Percentiles rank a stretch among this genome's conserved stretches.
Evolutionary conservation across 768 basidiomycete genomes (phyloP).

Genomic region (Pleurotus pulmonarius): DNA sequence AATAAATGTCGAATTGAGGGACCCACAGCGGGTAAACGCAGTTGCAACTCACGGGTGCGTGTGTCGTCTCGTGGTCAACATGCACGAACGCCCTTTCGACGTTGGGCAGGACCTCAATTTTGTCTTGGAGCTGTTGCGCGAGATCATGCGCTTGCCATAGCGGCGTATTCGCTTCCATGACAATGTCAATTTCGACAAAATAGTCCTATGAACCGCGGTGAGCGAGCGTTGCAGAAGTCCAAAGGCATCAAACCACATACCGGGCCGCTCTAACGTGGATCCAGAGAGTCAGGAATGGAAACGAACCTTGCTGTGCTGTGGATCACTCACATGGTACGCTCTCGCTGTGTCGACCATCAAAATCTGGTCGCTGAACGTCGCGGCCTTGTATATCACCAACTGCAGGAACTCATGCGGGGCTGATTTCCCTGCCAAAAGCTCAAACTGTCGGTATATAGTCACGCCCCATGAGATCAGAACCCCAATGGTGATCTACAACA

Average conservation of each 20-base stretch:
- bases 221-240: too few species aligned
- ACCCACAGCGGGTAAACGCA: not conserved
- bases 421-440: constrained; percentile 84
- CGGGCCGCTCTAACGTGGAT: constrained; percentile 56
- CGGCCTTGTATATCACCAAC: constrained; percentile 86
- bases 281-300: not conserved
- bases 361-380: constrained; percentile 85
- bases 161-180: constrained; percentile 84
- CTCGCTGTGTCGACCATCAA: constrained; percentile 85
- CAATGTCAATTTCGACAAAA: constrained; percentile 92
- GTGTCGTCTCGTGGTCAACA: constrained; percentile 88
- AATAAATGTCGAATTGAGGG: not conserved
- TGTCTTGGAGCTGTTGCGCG: constrained; percentile 83
- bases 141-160: constrained; percentile 88
- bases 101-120: constrained; percentile 82
- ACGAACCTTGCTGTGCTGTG: not conserved
- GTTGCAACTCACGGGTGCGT: constrained; percentile 41
- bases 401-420: constrained; percentile 91
- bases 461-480: constrained; percentile 74
- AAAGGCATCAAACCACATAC: constrained; percentile 24
- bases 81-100: constrained; percentile 93
- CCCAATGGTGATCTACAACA: constrained; percentile 65
- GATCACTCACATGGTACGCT: constrained; percentile 74
- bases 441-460: constrained; percentile 79
- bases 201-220: constrained; percentile 51